Conservation (phyloP, 768 basidiomycete genomes). For the Termitomyces heimii region DNA sequence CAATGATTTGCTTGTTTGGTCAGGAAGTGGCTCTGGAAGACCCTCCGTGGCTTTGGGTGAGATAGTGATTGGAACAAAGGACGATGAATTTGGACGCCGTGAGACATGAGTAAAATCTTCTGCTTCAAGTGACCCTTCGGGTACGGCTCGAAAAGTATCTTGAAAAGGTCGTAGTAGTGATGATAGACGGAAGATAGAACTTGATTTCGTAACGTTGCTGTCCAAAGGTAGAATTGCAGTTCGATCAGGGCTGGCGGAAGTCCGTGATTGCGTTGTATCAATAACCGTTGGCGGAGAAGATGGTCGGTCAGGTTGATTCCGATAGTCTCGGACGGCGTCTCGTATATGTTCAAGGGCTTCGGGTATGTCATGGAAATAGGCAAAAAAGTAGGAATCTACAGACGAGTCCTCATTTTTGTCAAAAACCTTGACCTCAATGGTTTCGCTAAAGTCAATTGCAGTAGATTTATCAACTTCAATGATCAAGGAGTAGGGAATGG, state of each 20-base stretch:
- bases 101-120: constrained; percentile 75
- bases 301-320: constrained; percentile 27
- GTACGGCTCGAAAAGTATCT: constrained; percentile 12
- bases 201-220: constrained; percentile 22
- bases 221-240: constrained; percentile 31
- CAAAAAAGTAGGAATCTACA: constrained; percentile 88
- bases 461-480: constrained; percentile 84
- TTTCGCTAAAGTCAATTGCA: constrained; percentile 94
- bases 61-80: constrained; percentile 57
- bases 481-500: constrained; percentile 88
- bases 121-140: constrained; percentile 28
- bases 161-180: constrained; percentile 66
- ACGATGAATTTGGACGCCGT: constrained; percentile 44
- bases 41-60: constrained; percentile 25
- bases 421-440: constrained; percentile 89
- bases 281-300: constrained; percentile 35
- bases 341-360: constrained; percentile 78
- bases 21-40: constrained; percentile 6
- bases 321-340: constrained; percentile 59
- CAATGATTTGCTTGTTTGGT: constrained; percentile 10
- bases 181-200: constrained; percentile 56
- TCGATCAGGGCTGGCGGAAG: constrained; percentile 31
- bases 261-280: constrained; percentile 52
- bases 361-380: constrained; percentile 84
- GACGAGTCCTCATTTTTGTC: constrained; percentile 78